Conservation (phyloP, 2,329 filamentous ascomycete genomes). For the Gnomoniopsis sp. region DNA sequence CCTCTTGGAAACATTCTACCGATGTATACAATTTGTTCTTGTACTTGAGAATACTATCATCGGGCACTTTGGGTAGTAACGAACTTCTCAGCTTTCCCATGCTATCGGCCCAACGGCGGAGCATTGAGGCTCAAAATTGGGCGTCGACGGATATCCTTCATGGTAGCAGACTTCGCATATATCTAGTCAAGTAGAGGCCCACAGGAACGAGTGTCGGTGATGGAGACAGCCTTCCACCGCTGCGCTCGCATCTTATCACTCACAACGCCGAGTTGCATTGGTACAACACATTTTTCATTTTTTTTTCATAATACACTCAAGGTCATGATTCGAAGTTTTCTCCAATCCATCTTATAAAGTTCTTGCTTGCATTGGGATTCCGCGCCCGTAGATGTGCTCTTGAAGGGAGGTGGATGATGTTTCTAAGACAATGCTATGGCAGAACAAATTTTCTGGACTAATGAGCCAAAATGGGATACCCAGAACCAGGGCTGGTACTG, state of each 20-base stretch:
- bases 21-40: not conserved
- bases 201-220: not conserved
- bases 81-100: not conserved
- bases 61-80: not conserved
- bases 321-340: too few species aligned
- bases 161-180: not conserved
- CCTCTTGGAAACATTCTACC: not conserved
- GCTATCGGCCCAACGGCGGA: not conserved
- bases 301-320: too few species aligned
- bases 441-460: not conserved
- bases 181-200: not conserved
- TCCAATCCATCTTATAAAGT: too few species aligned
- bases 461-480: not conserved
- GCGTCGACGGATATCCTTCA: too few species aligned
- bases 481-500: not conserved
- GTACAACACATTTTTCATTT: too few species aligned
- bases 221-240: too few species aligned
- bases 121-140: not conserved
- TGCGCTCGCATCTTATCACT: too few species aligned
- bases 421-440: not conserved
- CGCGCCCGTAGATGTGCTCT: not conserved
- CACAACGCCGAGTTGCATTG: too few species aligned
- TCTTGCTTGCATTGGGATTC: too few species aligned
- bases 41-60: not conserved
- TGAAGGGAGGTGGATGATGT: not conserved